A percentile compares a stretch with the other conserved stretches of the same genome.
These are phyloP conservation scores for Neopestalotiopsis sp. DNA, from an alignment of 2,329 filamentous ascomycete genomes.

Conservation along the genomic window DNA sequence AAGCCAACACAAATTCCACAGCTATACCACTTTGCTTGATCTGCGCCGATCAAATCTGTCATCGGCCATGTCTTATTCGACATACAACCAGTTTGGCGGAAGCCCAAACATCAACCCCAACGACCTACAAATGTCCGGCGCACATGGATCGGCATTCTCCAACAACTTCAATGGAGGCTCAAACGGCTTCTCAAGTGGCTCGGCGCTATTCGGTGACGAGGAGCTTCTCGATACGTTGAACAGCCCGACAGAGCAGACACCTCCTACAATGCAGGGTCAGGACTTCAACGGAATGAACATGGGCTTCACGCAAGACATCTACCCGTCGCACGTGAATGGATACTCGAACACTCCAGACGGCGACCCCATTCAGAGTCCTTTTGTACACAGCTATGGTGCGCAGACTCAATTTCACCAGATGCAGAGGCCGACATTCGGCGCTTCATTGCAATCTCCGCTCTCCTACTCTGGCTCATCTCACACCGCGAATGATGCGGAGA, in stretches of 20 bases:
- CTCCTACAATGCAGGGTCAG: constrained; percentile 59
- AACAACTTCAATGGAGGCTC: constrained; percentile 66
- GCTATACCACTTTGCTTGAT: neutral
- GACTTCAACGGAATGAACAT: constrained; percentile 65
- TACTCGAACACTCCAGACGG: constrained; percentile 94
- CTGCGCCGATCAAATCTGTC: constrained; percentile 18
- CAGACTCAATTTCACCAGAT: constrained; percentile 78
- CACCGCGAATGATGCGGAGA: constrained; percentile 49
- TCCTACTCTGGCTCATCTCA: constrained; percentile 58
- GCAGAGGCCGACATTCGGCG: constrained; percentile 62
- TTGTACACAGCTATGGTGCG: constrained; percentile 74
- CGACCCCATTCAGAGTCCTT: constrained; percentile 90
- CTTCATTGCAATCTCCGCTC: constrained; percentile 58
- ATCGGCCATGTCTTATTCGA: constrained; percentile 59
- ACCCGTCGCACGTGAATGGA: constrained; percentile 73
- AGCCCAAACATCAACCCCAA: constrained; percentile 79
- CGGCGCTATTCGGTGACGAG: constrained; percentile 83
- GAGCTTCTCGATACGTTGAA: constrained; percentile 80
- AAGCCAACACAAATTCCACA: neutral
- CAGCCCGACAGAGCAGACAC: constrained; percentile 56
- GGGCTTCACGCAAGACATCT: constrained; percentile 60
- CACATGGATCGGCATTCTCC: constrained; percentile 66
- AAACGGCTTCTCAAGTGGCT: constrained; percentile 77
- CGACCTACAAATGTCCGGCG: constrained; percentile 74
- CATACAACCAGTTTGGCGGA: constrained; percentile 61